Percentiles rank a stretch among this genome's conserved stretches.
These are phyloP conservation scores for Schwanniomyces occidentalis DNA, from an alignment of 805 yeast species.

Conservation along the genomic window DNA sequence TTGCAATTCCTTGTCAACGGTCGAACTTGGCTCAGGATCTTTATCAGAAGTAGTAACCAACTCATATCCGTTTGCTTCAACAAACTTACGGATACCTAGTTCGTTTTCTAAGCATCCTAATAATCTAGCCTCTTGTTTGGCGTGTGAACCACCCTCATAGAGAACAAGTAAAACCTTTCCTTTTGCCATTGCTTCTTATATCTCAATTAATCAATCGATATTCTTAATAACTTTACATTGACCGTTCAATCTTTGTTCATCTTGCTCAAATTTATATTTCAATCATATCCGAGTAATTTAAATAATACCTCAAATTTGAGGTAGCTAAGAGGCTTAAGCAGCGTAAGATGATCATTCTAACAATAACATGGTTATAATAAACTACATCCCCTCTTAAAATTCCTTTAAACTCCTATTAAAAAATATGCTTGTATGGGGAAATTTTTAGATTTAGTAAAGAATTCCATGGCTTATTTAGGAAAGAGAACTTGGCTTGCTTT, in stretches of 20 bases:
- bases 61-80: constrained; percentile 66
- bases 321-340: not conserved
- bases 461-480: too few relatives aligned
- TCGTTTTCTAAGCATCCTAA: constrained; percentile 76
- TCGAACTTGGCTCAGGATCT: constrained; percentile 57
- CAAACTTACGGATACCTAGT: constrained; percentile 65
- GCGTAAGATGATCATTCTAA: not conserved
- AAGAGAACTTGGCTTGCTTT: too few relatives aligned
- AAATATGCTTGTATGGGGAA: too few relatives aligned
- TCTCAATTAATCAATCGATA: too few relatives aligned
- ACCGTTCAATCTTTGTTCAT: too few relatives aligned
- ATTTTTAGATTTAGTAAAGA: too few relatives aligned
- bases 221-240: too few relatives aligned
- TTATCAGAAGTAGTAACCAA: constrained; percentile 66
- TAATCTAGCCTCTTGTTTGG: constrained; percentile 57
- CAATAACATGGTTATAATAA: too few relatives aligned
- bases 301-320: constrained; percentile 3
- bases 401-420: too few relatives aligned
- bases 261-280: too few relatives aligned
- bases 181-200: constrained; percentile 17
- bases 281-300: not conserved
- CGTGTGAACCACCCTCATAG: constrained; percentile 60
- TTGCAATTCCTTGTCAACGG: constrained; percentile 61
- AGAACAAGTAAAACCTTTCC: constrained; percentile 54
- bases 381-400: too few relatives aligned